Evolutionary conservation across 345 rosid species (phyloP).

Genomic region (Camelina sativa): DNA sequence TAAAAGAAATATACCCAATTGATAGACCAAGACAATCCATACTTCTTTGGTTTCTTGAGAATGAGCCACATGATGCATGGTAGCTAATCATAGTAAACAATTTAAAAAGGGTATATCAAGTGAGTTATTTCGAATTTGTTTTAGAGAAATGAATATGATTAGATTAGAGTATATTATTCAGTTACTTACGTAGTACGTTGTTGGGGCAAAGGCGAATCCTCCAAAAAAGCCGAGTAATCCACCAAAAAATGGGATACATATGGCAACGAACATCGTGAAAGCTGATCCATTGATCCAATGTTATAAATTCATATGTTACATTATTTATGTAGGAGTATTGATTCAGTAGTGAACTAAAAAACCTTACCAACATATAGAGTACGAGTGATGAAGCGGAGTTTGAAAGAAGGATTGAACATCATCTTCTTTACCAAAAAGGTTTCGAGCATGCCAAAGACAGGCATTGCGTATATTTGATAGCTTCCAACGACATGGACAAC

Average conservation of each 20-base stretch:
- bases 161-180: not conserved
- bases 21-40: constrained; percentile 59
- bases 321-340: not conserved
- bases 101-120: not conserved
- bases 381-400: constrained; percentile 70
- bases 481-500: constrained; percentile 85
- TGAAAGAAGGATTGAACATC: constrained; percentile 53
- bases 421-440: constrained; percentile 61
- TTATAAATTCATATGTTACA: constrained; percentile 7
- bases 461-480: constrained; percentile 86
- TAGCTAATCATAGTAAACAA: constrained; percentile 47
- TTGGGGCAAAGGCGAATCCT: constrained; percentile 89
- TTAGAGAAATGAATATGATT: not conserved
- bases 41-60: constrained; percentile 69
- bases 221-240: constrained; percentile 83
- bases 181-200: constrained; percentile 66
- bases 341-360: not conserved
- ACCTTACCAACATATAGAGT: constrained; percentile 68
- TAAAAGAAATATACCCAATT: constrained; percentile 65
- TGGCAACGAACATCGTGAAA: constrained; percentile 68
- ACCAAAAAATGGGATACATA: constrained; percentile 79
- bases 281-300: constrained; percentile 46
- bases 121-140: not conserved
- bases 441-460: constrained; percentile 88
- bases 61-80: constrained; percentile 82